Base-by-base conservation (phyloP, 768 basidiomycete genomes). In the Naganishia vaughanmartiniae region DNA sequence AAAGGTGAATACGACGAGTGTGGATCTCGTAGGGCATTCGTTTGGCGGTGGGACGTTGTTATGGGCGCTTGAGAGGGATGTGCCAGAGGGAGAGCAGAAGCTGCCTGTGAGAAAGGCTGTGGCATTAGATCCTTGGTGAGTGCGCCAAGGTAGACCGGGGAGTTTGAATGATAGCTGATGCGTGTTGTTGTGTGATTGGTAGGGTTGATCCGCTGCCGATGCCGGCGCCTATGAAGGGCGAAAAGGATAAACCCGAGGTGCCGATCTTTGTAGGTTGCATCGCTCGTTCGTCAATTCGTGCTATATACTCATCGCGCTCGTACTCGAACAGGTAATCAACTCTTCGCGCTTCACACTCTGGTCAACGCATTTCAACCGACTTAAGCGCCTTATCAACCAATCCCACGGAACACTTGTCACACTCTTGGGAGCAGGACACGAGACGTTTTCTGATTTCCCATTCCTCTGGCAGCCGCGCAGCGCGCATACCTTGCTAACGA, bases 51-150 rank as follows among this genome's bases (percentile, higher is more conserved):
- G 85, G 2, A 86, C 87, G 0, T 78, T 85, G 4, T 86, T 86
- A 67, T 69, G 85, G 80, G 14, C 63, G 9, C 14, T 53, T 26
- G 63, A 68, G 55, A 54, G 42, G 19, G 19, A 46, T 4, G 42
- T 87, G 7, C 83, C 85, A 21, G 75, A 72, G 0, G 77, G 78
- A 31, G 79, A 79, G 2, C 82, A 84, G 69, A 54, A 76, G 2
- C 83, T 92, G 67, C 88, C 88, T 0, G 81, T 90, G 60, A 79
- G 82, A 7, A 85, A 86, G 56, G 86, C 85, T 11, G 76, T 93
- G 26, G 83, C 89, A 26, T 84, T 91, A 21, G 92, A 93, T 80
- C 92, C 92, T 24, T 93, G 92, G 91, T 10, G 90, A 92, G 68
- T 90, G 91, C 21, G 76, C 91, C 4, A 28, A 4, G 15, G 21